Conservation (phyloP, 2,329 filamentous ascomycete species). For the Xylariomycetidae sp. region DNA sequence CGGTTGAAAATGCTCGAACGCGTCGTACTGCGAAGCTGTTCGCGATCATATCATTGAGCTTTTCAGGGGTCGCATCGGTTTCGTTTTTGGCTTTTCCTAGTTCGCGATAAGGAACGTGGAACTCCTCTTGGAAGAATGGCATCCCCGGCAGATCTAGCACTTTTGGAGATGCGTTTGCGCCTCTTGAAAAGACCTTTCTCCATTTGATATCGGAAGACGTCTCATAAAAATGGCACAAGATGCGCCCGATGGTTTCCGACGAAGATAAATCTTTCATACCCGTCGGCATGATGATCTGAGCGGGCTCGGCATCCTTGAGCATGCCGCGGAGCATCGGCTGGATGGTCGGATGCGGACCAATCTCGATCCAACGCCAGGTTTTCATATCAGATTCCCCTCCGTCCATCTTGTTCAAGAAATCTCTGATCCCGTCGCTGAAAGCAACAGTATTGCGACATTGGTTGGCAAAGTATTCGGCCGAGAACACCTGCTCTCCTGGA, state of each 20-base stretch:
- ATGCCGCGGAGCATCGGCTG: conserved; percentile 7
- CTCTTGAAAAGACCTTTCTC: conserved; percentile 2
- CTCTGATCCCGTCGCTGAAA: conserved; percentile 5
- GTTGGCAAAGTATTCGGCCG: conserved; percentile 4
- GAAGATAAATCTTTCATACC: conserved; percentile 3
- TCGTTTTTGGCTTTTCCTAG: too few relatives aligned
- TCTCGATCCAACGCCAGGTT: conserved; percentile 4
- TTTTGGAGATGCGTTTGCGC: too few relatives aligned
- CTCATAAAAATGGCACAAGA: conserved; percentile 6
- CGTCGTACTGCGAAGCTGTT: too few relatives aligned
- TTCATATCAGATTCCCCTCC: neutral
- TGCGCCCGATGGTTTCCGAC: conserved; percentile 5
- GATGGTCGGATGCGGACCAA: conserved; percentile 7
- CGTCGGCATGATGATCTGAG: conserved; percentile 5
- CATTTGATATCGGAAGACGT: conserved; percentile 2
- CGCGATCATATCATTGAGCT: too few relatives aligned
- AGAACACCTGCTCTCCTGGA: conserved; percentile 5
- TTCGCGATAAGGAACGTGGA: too few relatives aligned
- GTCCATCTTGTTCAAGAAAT: conserved; percentile 1
- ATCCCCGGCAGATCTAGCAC: conserved; percentile 1
- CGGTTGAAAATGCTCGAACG: too few relatives aligned
- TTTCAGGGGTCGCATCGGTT: too few relatives aligned
- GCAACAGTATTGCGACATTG: conserved; percentile 7
- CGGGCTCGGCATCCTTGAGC: conserved; percentile 1
- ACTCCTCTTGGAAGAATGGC: conserved; percentile 3